Conservation (phyloP, 2,329 filamentous ascomycete genomes). For the Fusarium begoniae region DNA sequence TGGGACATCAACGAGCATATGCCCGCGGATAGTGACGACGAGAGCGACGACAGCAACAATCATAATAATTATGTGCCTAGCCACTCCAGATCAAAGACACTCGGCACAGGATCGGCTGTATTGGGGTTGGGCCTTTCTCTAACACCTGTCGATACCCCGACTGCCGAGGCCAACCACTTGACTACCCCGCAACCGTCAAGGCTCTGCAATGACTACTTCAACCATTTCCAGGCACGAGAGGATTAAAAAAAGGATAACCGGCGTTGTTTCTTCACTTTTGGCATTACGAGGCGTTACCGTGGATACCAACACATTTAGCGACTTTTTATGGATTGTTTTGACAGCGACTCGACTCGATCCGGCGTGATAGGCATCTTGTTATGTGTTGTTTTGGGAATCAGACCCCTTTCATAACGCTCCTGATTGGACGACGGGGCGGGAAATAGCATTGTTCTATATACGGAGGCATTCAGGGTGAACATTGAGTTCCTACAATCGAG, state of each 20-base stretch:
- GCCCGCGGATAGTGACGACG: conserved; percentile 44
- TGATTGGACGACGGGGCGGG: background rate
- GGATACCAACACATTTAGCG: conserved; percentile 37
- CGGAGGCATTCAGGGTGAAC: conserved; percentile 3
- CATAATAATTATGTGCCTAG: conserved; percentile 41
- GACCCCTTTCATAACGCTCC: conserved; percentile 7
- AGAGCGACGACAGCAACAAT: conserved; percentile 37
- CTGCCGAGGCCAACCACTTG: conserved; percentile 14
- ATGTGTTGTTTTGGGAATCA: conserved; percentile 26
- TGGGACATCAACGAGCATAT: conserved; percentile 42
- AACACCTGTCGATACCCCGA: conserved; percentile 41
- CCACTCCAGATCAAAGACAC: conserved; percentile 51
- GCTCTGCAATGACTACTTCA: conserved; percentile 38
- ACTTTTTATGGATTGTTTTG: conserved; percentile 25
- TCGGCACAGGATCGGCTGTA: conserved; percentile 35
- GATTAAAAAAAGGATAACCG: conserved; percentile 24
- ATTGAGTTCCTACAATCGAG: conserved; percentile 10
- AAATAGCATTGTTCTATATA: conserved; percentile 28
- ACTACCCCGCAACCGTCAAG: conserved; percentile 34
- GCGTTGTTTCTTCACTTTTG: conserved; percentile 33
- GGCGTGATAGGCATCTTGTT: conserved; percentile 28
- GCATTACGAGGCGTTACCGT: conserved; percentile 34
- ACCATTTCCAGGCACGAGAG: conserved; percentile 34
- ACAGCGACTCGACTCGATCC: conserved; percentile 35
- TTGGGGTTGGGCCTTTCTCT: conserved; percentile 40